Evolutionary conservation across 2,329 filamentous ascomycete genomes (phyloP), one percentile per base, ranked within the genome.

Genomic region (Knufia fluminis): DNA sequence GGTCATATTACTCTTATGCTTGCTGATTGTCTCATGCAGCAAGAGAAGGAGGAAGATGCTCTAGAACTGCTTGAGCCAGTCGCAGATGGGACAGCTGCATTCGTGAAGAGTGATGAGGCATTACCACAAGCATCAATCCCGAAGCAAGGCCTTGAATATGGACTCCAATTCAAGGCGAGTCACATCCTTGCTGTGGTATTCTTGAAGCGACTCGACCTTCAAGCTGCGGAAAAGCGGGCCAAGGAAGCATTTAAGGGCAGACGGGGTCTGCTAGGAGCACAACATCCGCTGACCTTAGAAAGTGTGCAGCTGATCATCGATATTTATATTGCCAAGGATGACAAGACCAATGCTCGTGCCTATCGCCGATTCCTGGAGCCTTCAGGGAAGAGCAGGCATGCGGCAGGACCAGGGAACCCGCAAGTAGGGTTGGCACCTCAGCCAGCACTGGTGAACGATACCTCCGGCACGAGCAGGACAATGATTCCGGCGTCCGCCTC

Each of bases 11-110:
- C 54, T 16, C 43, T 58, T 10, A 53, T 58, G 49, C 47, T 58
- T 12, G 49, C 52, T 9, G 48, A 56, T n/a, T 52, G 49, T 12
- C 55, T 54, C 28, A 36, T 54, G 22, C 49, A 54, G 40, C 56
- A 58, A 46, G 50, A 58, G 24, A 56, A 58, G 36, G 44, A 55
- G 19, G 54, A 58, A 24, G 52, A 58, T 16, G 54, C 54, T 9
- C 41, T 58, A 6, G 28, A 38, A n/a, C 39, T 56, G 19, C 54
- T 58, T 20, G 35, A 52, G 36, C 52, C 54, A n/a, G 47, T 58
- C n/a, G 52, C 56, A 3, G 32, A 36, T 38, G 32, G 32, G 3
- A 28, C 45, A 12, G 16, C 42, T 8, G 24, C 4, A 3, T 32
- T 4, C 24, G 14, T 45, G 3, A 45, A 32, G 20, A 6, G 19